Base-by-base conservation (phyloP, 257 asterid species). In the Misopates orontium region DNA sequence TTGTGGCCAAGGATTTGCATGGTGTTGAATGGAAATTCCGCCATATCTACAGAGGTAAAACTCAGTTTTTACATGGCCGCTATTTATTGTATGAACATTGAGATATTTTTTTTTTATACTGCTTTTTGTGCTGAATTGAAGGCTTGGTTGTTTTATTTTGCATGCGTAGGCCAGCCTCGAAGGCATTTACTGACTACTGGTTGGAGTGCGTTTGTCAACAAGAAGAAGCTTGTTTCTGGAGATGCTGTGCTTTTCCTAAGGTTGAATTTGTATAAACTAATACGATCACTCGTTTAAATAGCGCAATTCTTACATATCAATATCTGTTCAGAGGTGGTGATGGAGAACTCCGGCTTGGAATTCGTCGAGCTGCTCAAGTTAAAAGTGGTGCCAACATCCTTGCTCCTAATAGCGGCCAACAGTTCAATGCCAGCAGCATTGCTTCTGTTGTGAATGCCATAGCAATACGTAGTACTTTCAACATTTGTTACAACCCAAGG, bases 121-220 rank as follows among this genome's bases (percentile, higher is more conserved):
- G n/a, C n/a, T n/a, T 42, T 42, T 42, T 45, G 7, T 45, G 8
- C 18, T 45, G 51, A 8, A 45, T 36, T 36, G 8, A 36, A 36
- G 11, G 42, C 42, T 36, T 36, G 42, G 42, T 36, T 3, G 42
- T 36, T 36, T 9, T 9, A 36, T 36, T 36, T 41, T 22, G 18
- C 42, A 44, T 65, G 79, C 77, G 74, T 90, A 94, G 99, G 99
- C 54, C 99, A 94, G 86, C 99, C 99, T 36, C 85, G 98, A 31
- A 87, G 98, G 82, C 98, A 92, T 89, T 82, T 92, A 74, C 87
- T 92, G 69, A 92, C 98, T 21, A 92, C 98, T 28, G 98, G 98
- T 66, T 92, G 98, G 98, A 92, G 98, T 83, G 96, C 97, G 47
- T 92, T 92, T 83, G 97, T 92, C 71, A 92, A 89, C 72, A 89